Evolutionary conservation across 768 basidiomycete genomes (phyloP), one percentile per base, ranked within the genome.

Genomic region (Phaffia tasmanica): DNA sequence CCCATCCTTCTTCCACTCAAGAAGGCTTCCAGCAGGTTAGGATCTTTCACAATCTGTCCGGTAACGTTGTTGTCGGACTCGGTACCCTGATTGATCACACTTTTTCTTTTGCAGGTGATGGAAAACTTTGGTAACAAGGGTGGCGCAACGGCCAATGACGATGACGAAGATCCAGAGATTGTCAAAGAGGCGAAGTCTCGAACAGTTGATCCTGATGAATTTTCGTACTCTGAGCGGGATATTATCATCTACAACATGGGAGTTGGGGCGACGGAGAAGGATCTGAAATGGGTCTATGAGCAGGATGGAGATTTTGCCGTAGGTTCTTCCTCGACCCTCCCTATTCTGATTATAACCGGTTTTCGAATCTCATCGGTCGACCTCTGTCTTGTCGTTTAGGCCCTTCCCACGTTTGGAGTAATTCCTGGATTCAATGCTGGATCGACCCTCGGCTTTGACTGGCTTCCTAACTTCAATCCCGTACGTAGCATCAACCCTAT

Each of bases 241-340:
- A 83, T 97, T 48, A 87, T 95, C 70, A 79, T 98, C 14, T 99
- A 98, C 79, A 97, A 97, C 77, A 80, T 98, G 47, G 93, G 94
- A 48, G 78, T 98, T 65, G 95, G 95, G 15, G 95, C 93, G 27
- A 93, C 86, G 0, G 92, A 87, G 78, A 83, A 87, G 72, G 92
- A 99, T 66, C 82, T 97, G 7, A 84, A 90, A 70, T 91, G 89
- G 86, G 85, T 85, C 15, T 98, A 84, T 72, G 95, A 99, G 78
- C 85, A 86, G 51, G 82, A 90, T 74, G 89, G 92, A 56, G 81
- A 85, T 18, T 99, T 99, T 77, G 61, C 67, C 25, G 75, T 76
- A 51, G 65, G 75, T 71, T 19, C 15, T 16, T 27, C 42, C n/a
- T 27, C 21, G 59, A 46, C 21, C 6, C 29, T 32, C 6, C 42